Evolutionary conservation across 176 grass and related monocot genomes (phyloP).

Genomic region (Urochloa ruziziensis): DNA sequence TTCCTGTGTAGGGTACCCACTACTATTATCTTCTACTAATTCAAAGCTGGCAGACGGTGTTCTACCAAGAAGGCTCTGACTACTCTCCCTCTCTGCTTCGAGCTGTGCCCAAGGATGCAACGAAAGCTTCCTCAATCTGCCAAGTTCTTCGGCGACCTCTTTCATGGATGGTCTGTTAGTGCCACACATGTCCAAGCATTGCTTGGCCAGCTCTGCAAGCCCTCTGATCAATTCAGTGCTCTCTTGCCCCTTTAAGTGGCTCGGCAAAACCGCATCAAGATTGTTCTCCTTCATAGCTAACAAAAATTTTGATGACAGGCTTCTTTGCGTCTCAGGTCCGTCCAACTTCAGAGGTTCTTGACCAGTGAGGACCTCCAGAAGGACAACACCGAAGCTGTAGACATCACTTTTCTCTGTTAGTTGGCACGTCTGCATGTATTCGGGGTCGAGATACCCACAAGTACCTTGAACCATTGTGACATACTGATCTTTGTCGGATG

Average conservation of each 20-base stretch:
- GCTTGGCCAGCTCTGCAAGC: constrained; percentile 26
- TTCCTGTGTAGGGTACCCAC: not conserved
- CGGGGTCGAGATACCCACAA: constrained; percentile 31
- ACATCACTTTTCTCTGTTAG: constrained; percentile 38
- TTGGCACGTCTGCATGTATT: constrained; percentile 46
- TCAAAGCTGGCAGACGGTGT: not conserved
- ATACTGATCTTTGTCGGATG: constrained; percentile 30
- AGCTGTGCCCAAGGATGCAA: constrained; percentile 26
- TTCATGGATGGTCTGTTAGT: constrained; percentile 31
- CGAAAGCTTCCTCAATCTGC: constrained; percentile 16
- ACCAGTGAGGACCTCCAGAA: constrained; percentile 31
- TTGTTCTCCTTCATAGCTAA: constrained; percentile 35
- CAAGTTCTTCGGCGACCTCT: constrained; percentile 22
- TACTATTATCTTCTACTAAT: not conserved
- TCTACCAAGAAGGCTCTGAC: not conserved
- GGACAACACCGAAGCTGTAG: constrained; percentile 26
- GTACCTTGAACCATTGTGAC: constrained; percentile 44
- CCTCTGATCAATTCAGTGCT: constrained; percentile 17
- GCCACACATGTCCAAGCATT: constrained; percentile 38
- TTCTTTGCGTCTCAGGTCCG: not conserved
- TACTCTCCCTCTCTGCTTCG: not conserved
- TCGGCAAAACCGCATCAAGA: constrained; percentile 8
- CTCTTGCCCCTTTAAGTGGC: constrained; percentile 34
- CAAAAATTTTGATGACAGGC: constrained; percentile 14
- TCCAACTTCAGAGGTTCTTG: constrained; percentile 27